These are phyloP conservation scores for Thinopyrum elongatum DNA, from an alignment of 176 grass and related monocot species.

Conservation along the genomic window DNA sequence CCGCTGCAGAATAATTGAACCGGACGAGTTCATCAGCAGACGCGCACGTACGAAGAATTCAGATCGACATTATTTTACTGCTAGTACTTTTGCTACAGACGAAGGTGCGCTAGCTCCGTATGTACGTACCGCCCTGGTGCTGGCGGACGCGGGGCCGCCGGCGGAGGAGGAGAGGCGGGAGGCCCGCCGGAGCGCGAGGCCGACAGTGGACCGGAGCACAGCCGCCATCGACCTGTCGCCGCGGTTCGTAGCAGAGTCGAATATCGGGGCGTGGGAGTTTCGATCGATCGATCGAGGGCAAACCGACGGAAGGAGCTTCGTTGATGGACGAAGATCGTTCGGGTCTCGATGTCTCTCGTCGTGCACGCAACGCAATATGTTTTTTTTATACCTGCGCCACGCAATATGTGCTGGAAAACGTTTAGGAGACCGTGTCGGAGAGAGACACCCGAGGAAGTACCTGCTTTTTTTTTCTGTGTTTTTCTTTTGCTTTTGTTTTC, in stretches of 20 bases:
- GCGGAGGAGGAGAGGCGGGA: background rate
- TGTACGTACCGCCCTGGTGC: background rate
- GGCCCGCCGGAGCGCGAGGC: background rate
- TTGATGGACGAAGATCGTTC: too few species aligned
- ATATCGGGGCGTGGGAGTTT: background rate
- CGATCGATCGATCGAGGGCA: background rate
- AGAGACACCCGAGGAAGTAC: too few species aligned
- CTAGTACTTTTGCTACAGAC: background rate
- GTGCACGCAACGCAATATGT: too few species aligned
- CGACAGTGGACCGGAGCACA: background rate
- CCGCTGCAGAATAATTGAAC: background rate
- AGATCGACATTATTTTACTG: background rate
- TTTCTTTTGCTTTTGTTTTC: too few species aligned
- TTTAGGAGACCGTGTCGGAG: too few species aligned
- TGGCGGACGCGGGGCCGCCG: background rate
- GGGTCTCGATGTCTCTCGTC: too few species aligned
- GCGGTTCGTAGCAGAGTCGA: too few species aligned
- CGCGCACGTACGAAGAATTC: background rate
- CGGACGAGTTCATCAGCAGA: background rate
- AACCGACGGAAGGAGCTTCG: background rate
- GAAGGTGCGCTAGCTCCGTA: background rate
- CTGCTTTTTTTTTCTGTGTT: too few species aligned
- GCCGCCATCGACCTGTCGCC: background rate
- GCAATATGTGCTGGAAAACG: too few species aligned
- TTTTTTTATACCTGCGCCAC: too few species aligned